A percentile compares a stretch with the other conserved stretches of the same genome.
Conservation (phyloP, 148 eudicot genomes). For the Rhododendron simsii region DNA sequence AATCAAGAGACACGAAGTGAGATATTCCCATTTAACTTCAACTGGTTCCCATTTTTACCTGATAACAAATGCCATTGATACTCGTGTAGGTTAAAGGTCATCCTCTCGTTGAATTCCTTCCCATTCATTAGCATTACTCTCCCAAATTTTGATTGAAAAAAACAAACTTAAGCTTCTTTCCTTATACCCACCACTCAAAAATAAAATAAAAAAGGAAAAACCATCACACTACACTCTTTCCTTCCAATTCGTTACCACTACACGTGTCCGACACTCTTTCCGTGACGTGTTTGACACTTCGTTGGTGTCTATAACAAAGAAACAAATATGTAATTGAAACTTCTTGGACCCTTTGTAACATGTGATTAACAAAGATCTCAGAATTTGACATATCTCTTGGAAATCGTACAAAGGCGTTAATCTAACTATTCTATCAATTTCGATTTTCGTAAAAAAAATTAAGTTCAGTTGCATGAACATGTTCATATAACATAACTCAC, state of each 20-base stretch:
- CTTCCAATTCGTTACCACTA: neutral
- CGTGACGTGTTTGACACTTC: neutral
- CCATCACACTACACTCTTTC: neutral
- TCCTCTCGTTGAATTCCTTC: neutral
- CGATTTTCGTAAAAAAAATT: too few species aligned
- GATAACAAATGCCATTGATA: neutral
- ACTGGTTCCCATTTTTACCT: neutral
- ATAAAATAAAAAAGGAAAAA: neutral
- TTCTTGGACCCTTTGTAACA: neutral
- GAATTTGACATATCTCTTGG: neutral
- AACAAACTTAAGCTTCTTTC: neutral
- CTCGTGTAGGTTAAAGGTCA: neutral
- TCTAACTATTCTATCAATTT: too few species aligned
- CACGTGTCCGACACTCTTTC: neutral
- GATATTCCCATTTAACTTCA: neutral
- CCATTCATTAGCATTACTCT: neutral
- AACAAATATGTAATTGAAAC: neutral
- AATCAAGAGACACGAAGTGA: neutral
- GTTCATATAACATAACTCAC: neutral
- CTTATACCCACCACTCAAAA: neutral
- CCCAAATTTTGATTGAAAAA: neutral
- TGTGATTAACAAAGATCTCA: neutral
- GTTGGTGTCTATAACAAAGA: neutral
- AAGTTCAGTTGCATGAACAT: neutral
- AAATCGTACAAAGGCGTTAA: too few species aligned